Evolutionary conservation across 192 early-diverging fungal genomes (phyloP), one percentile per base, ranked within the genome.

Genomic region (Podila minutissima): DNA sequence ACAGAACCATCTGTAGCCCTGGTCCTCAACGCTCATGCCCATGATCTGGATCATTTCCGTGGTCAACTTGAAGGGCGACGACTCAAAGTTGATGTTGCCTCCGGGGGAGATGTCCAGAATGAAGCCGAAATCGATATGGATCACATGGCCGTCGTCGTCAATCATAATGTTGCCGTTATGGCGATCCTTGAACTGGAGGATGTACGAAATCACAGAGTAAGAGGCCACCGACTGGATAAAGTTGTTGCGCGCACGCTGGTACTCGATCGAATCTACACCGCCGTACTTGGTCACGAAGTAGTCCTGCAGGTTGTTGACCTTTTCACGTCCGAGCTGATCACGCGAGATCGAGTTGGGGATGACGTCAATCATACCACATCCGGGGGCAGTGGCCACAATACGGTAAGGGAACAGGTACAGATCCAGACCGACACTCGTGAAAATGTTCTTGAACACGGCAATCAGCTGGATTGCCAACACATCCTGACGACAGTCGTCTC

Each of bases 101-200:
- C 98, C 98, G 12, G 97, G 97, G n/a, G 97, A 94, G 81, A 99
- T 99, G 65, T 97, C 96, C 58, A 99, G 88, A 69, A 99, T 97
- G 79, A 99, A 99, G 19, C 98, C 98, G 75, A 99, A 99, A 83
- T 99, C 97, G 69, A 99, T 98, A 84, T 99, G 98, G 75, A 99
- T 87, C 31, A 99, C 92, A 79, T 99, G 96, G 0, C 98, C 98
- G 67, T 94, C 88, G 66, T 95, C 91, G 69, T 99, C 98, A 67
- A 99, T 89, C 98, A 99, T 99, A 73, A 99, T 98, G 86, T 99
- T 99, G 60, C 97, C 97, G 84, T 99, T 99, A 83, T 99, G 97
- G 28, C 98, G 89, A 87, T 99, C 98, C 83, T 99, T 99, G 86
- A 99, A 95, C 82, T 99, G 97, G 29, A 99, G 87, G 67, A 99